Evolutionary conservation across 352 stramenopile genomes (phyloP).

Genomic region (Phytopythium chamaehyphon): DNA sequence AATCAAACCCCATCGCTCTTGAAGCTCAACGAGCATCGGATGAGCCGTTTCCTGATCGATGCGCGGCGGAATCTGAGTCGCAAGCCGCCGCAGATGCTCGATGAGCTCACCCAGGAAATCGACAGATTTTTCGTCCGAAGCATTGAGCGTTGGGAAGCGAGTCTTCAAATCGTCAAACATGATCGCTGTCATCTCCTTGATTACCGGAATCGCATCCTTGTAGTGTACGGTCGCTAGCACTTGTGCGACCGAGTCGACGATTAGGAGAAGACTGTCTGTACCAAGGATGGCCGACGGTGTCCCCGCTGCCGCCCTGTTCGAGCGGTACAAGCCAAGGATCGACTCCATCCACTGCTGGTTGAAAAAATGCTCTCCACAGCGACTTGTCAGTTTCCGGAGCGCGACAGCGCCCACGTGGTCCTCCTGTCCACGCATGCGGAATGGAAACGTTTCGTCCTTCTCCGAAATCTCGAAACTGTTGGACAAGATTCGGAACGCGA

Average conservation of each 20-base stretch:
- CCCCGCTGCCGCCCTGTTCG: slow-evolving; percentile 22
- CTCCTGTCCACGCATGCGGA: slow-evolving; percentile 38
- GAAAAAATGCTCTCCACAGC: slow-evolving; percentile 63
- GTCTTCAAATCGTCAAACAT: slow-evolving; percentile 63
- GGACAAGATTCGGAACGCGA: slow-evolving; percentile 66
- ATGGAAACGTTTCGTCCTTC: slow-evolving; percentile 32
- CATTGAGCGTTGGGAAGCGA: slow-evolving; percentile 37
- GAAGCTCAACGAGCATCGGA: slow-evolving; percentile 48
- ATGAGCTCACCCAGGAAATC: slow-evolving; percentile 62
- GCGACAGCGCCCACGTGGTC: slow-evolving; percentile 72
- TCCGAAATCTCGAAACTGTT: slow-evolving; percentile 57
- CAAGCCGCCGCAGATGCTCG: slow-evolving; percentile 53
- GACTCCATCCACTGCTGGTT: slow-evolving; percentile 67
- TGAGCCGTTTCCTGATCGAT: slow-evolving; percentile 61
- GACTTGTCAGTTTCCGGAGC: slow-evolving; percentile 60
- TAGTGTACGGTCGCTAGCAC: slow-evolving; percentile 63
- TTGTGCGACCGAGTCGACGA: slow-evolving; percentile 70
- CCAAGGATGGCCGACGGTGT: slow-evolving; percentile 21
- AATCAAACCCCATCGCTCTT: slow-evolving; percentile 53
- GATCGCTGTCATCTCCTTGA: slow-evolving; percentile 56
- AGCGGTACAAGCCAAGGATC: slow-evolving; percentile 56
- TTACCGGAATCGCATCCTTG: slow-evolving; percentile 49
- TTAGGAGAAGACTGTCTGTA: slow-evolving; percentile 44
- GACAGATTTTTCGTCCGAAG: slow-evolving; percentile 39
- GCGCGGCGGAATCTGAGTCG: slow-evolving; percentile 48